These are phyloP conservation scores for Bruguiera parviflora DNA, from an alignment of 345 rosid genomes.

Conservation along the genomic window DNA sequence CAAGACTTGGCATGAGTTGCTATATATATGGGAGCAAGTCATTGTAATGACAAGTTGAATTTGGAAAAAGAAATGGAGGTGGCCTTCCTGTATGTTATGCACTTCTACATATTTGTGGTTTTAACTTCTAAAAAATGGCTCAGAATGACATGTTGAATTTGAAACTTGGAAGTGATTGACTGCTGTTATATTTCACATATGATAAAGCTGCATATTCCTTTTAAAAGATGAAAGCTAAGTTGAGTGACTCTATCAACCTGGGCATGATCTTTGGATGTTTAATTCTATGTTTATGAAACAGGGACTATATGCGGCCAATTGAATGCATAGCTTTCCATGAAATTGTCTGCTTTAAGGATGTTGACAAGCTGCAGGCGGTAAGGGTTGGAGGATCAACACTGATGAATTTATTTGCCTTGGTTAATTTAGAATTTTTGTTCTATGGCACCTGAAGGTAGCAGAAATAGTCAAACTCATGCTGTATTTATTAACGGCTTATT, in stretches of 20 bases:
- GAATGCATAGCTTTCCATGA: constrained; percentile 71
- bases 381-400: constrained; percentile 24
- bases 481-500: background rate
- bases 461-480: background rate
- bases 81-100: no score
- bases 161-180: no score
- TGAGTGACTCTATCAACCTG: background rate
- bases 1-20: no score
- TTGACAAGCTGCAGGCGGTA: constrained; percentile 67
- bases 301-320: constrained; percentile 72
- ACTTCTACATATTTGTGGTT: no score
- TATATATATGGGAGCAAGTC: no score
- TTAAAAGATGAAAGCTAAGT: no score
- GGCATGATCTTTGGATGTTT: constrained; percentile 1
- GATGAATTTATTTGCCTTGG: constrained; percentile 7
- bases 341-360: constrained; percentile 73
- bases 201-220: no score
- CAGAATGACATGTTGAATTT: no score
- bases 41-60: no score
- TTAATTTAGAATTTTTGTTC: background rate
- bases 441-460: background rate
- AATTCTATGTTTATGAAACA: constrained; percentile 30
- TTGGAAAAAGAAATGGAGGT: no score
- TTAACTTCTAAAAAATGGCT: no score
- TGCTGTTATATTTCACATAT: no score